These are phyloP conservation scores for Linanthus parryae DNA, from an alignment of 148 eudicot genomes.

Conservation along the genomic window DNA sequence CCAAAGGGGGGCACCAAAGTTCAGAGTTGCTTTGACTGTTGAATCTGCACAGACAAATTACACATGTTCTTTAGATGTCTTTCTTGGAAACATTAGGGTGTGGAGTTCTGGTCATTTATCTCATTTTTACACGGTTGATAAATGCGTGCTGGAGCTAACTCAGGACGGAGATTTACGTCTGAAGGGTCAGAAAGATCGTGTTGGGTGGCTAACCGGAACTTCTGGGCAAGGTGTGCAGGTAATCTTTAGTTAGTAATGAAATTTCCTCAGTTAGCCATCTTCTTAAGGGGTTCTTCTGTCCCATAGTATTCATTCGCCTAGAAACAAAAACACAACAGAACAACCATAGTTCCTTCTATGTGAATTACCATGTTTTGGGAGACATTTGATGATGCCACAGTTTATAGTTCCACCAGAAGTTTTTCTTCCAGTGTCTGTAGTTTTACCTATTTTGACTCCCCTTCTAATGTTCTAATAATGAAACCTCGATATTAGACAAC, in stretches of 20 bases:
- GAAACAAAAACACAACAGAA: no score
- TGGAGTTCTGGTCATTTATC: constrained; percentile 84
- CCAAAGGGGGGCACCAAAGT: constrained; percentile 27
- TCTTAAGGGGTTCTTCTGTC: no score
- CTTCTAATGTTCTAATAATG: no score
- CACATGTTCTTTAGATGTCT: constrained; percentile 69
- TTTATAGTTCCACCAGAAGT: no score
- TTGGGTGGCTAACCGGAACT: constrained; percentile 89
- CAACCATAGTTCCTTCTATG: no score
- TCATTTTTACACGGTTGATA: constrained; percentile 44
- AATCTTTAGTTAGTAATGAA: constrained; percentile 21
- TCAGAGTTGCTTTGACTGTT: constrained; percentile 52
- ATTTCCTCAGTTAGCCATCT: no score
- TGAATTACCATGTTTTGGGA: no score
- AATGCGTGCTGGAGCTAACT: constrained; percentile 69
- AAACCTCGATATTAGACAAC: no score
- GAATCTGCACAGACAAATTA: constrained; percentile 48
- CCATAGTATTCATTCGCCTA: no score
- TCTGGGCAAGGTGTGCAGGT: constrained; percentile 90
- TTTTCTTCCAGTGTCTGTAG: no score
- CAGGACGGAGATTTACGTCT: constrained; percentile 57
- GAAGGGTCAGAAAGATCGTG: constrained; percentile 35
- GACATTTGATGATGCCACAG: no score
- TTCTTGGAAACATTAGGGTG: constrained; percentile 64
- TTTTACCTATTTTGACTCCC: no score